Conservation (phyloP, 2,329 filamentous ascomycete species). For the Fulvia fulva region DNA sequence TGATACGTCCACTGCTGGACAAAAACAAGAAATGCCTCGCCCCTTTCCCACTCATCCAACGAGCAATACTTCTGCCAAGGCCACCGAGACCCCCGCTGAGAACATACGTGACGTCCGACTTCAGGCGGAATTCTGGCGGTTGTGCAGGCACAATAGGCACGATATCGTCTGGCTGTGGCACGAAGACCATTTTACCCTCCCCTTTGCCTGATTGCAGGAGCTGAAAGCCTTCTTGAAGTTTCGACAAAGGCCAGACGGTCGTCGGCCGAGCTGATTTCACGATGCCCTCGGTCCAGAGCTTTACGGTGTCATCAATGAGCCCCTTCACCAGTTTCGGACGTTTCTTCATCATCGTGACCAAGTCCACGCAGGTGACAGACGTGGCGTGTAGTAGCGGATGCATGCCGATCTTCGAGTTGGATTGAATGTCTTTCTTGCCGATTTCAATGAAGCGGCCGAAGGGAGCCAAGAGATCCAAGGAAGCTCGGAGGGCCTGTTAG, state of each 20-base stretch:
- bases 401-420: no score
- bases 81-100: constrained; percentile 11
- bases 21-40: constrained; percentile 11
- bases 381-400: no score
- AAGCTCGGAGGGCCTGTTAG: constrained; percentile 17
- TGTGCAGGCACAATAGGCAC: constrained; percentile 4
- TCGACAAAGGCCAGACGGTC: neutral
- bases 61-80: constrained; percentile 9
- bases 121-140: neutral
- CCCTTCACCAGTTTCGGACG: no score
- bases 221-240: constrained; percentile 19
- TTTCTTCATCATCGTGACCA: constrained; percentile 6
- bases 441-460: constrained; percentile 34
- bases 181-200: constrained; percentile 13
- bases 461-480: constrained; percentile 28
- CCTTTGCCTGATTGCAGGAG: constrained; percentile 14
- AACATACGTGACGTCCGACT: constrained; percentile 12
- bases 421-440: constrained; percentile 20
- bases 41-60: constrained; percentile 6
- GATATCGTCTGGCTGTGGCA: neutral
- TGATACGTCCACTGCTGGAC: constrained; percentile 6
- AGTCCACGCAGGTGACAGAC: no score
- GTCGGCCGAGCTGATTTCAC: neutral
- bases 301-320: no score
- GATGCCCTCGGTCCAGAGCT: neutral